phyloP scores from a whole-genome alignment of 208 protist species.

The Entamoeba invadens region DNA sequence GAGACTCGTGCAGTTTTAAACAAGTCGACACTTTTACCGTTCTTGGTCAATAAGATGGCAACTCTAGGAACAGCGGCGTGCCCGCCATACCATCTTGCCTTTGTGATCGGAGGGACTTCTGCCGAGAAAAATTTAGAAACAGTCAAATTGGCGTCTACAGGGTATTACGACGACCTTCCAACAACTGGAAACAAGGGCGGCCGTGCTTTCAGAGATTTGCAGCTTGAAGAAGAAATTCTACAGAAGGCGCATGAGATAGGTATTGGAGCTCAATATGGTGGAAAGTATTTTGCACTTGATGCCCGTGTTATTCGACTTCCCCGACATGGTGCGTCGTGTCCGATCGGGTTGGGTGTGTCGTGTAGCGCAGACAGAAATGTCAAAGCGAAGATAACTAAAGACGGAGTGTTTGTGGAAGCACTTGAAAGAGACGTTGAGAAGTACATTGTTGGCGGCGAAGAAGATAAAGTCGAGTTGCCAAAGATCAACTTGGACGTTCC shows the following conservation, averaged over 20 bases:
- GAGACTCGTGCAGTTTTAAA: slow-evolving; percentile 80
- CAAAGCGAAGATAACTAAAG: slow-evolving; percentile 70
- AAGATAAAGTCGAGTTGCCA: no score
- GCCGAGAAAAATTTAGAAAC: slow-evolving; percentile 80
- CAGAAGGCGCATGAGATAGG: slow-evolving; percentile 63
- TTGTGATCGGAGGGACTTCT: slow-evolving; percentile 79
- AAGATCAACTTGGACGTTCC: slow-evolving; percentile 67
- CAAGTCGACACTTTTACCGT: slow-evolving; percentile 61
- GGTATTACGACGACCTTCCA: slow-evolving; percentile 73
- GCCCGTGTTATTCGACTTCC: slow-evolving; percentile 72
- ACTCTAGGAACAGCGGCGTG: slow-evolving; percentile 76
- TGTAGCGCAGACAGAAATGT: slow-evolving; percentile 77
- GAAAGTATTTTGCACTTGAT: slow-evolving; percentile 89
- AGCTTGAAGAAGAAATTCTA: slow-evolving; percentile 64
- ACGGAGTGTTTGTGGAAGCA: slow-evolving; percentile 77
- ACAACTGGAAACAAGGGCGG: slow-evolving; percentile 60
- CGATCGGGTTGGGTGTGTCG: slow-evolving; percentile 80
- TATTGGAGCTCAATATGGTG: slow-evolving; percentile 87
- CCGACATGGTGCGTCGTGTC: slow-evolving; percentile 64
- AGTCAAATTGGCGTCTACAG: slow-evolving; percentile 72
- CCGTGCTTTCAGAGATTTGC: slow-evolving; percentile 73
- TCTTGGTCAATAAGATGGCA: slow-evolving; percentile 70
- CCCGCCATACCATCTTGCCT: slow-evolving; percentile 78
- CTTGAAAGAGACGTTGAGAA: no score
- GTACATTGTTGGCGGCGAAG: no score